Evolutionary conservation across 1,284 basidiomycete genomes (phyloP).

Genomic region (Farysia itapuensis): DNA sequence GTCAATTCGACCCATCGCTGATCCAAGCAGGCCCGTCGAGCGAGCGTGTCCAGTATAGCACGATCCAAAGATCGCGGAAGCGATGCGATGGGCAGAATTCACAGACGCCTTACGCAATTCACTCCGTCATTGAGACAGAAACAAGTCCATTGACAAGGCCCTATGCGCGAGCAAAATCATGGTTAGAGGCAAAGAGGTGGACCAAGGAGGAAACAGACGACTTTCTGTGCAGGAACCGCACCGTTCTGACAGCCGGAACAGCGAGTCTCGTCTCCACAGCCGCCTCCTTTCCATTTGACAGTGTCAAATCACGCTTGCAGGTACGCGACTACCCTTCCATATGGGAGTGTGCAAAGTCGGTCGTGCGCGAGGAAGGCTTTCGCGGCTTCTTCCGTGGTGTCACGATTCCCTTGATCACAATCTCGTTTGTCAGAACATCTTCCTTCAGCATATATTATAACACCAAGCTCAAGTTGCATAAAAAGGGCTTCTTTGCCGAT

Average conservation of each 20-base stretch:
- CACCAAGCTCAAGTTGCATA: constrained; percentile 77
- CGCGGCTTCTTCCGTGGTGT: constrained; percentile 78
- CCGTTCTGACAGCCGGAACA: constrained; percentile 53
- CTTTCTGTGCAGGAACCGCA: constrained; percentile 47
- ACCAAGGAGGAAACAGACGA: constrained; percentile 35
- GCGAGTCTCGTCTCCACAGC: constrained; percentile 56
- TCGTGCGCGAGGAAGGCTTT: constrained; percentile 84
- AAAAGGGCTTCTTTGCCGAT: constrained; percentile 10
- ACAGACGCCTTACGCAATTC: neutral
- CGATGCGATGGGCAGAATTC: no score
- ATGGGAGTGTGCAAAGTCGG: constrained; percentile 52
- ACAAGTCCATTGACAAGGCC: neutral
- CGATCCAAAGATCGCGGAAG: no score
- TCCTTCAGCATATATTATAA: constrained; percentile 92
- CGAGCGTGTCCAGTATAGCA: neutral
- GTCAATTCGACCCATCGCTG: constrained; percentile 15
- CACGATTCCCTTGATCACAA: constrained; percentile 91
- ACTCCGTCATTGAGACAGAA: neutral
- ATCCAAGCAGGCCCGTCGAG: constrained; percentile 20
- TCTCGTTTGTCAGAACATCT: constrained; percentile 88
- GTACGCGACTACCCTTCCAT: constrained; percentile 56
- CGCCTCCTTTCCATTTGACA: constrained; percentile 58
- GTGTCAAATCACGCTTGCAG: constrained; percentile 54
- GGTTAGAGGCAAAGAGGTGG: constrained; percentile 6
- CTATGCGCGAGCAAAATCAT: neutral